A percentile compares a stretch with the other conserved stretches of the same genome.
phyloP scores from a whole-genome alignment of 495 filamentous ascomycete genomes.

The Trypethelium eluteriae region DNA sequence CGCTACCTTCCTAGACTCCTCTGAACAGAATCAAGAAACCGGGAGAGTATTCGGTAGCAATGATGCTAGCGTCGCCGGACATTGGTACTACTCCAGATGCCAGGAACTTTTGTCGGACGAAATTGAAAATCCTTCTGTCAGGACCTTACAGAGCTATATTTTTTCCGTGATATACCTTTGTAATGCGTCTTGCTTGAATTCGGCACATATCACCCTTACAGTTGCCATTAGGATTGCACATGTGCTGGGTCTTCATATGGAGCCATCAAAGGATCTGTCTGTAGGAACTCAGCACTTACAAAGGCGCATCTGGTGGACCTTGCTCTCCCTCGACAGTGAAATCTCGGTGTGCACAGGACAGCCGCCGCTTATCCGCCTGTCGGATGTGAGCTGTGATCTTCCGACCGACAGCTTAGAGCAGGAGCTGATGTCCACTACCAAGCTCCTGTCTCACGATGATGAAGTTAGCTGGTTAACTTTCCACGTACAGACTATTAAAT shows the following conservation, averaged over 20 bases:
- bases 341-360: neutral
- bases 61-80: neutral
- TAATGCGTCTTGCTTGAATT: neutral
- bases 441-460: neutral
- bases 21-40: neutral
- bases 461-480: neutral
- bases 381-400: neutral
- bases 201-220: neutral
- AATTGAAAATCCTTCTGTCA: neutral
- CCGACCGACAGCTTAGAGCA: neutral
- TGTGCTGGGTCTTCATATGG: neutral
- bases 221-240: neutral
- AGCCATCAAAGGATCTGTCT: neutral
- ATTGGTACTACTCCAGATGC: constrained; percentile 1
- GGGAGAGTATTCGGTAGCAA: neutral
- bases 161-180: neutral
- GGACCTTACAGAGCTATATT: neutral
- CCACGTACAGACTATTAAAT: neutral
- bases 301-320: neutral
- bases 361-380: neutral
- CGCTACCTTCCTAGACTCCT: neutral
- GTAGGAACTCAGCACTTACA: neutral
- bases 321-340: neutral
- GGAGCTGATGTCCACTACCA: neutral
- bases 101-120: neutral